Evolutionary conservation across 2,329 filamentous ascomycete genomes (phyloP), one percentile per base, ranked within the genome.

Genomic region (Exophiala xenobiotica): DNA sequence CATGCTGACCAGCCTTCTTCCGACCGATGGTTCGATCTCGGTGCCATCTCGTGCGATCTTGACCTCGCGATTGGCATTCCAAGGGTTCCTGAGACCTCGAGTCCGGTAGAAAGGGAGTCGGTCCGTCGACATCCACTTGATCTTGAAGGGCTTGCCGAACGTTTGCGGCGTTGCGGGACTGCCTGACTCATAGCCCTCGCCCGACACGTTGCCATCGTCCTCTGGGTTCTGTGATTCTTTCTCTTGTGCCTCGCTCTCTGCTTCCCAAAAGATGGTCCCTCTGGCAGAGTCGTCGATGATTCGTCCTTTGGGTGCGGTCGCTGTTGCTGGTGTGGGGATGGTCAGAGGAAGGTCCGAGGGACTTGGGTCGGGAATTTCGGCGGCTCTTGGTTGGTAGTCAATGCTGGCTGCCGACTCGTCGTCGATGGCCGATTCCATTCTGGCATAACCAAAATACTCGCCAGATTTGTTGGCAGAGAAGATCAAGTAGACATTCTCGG

Each of bases 391-490:
- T 3, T 83, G 82, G 68, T 89, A 86, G 64, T 87, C 78, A 42
- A 88, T 82, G 18, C 51, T 46, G 0, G 83, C 81, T 0, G 78
- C 78, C 8, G 86, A 83, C 60, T 95, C 87, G 48, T 91, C 81
- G 61, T 87, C 85, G 63, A 96, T 95, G 3, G 83, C 76, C 18
- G 92, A 96, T 7, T 78, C 75, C 92, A 97, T 97, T 29, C 87
- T 83, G 16, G 91, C 92, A 65, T 95, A 96, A 16, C 92, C 92
- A 70, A 93, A 96, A 66, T 96, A 97, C 69, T 96, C 92, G 9
- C 92, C 92, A 0, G 92, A 96, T 65, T 96, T 96, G 70, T 97
- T 97, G 9, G 92, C 92, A 1, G 92, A 97, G 68, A 97, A 97
- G 11, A 97, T 82, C 23, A 97, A 76, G 64, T 91, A 96, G 1